Evolutionary conservation across 768 basidiomycete genomes (phyloP), one percentile per base, ranked within the genome.

Genomic region (Naematelia aurantialba): DNA sequence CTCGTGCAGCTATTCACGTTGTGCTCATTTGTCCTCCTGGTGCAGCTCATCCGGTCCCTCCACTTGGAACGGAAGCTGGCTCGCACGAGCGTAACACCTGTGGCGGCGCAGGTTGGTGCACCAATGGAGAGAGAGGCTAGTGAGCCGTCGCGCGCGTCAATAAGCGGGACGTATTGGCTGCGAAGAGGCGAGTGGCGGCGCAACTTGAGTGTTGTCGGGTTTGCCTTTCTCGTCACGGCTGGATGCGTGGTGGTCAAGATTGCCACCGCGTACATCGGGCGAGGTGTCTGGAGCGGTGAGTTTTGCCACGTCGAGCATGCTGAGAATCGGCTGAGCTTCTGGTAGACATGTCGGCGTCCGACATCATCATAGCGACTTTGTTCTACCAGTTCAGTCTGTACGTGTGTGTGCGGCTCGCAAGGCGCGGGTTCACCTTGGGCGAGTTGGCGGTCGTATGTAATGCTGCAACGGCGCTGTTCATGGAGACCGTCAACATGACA

Each of bases 321-420:
- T 25, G 19, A 34, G 44, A 19, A 42, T 21, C 29, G 14, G 31
- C 39, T 45, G 34, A 42, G 10, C 19, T 0, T 69, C n/a, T 44
- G 12, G 11, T n/a, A 94, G 92, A 90, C 76, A 80, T 93, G 70
- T 87, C 83, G 60, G 81, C 83, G 61, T 84, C 89, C 56, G 93
- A 97, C 68, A 81, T 89, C 56, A 78, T 83, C 13, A 79, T 87
- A 22, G 83, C 83, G 31, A 85, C 90, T 1, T 71, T 88, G 45
- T 91, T 93, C 78, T 96, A 88, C 75, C 96, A 97, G 74, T 87
- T 92, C 71, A 85, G 90, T 52, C 80, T 98, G 47, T 99, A 98
- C 76, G 81, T 88, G 48, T 88, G 89, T 44, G 82, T 96, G 44
- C 84, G 96, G 22, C 81, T 99, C 45, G 93, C 92, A 3, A 88